Evolutionary conservation across 2,329 filamentous ascomycete genomes (phyloP), one percentile per base, ranked within the genome.

Genomic region (Alternaria atra): DNA sequence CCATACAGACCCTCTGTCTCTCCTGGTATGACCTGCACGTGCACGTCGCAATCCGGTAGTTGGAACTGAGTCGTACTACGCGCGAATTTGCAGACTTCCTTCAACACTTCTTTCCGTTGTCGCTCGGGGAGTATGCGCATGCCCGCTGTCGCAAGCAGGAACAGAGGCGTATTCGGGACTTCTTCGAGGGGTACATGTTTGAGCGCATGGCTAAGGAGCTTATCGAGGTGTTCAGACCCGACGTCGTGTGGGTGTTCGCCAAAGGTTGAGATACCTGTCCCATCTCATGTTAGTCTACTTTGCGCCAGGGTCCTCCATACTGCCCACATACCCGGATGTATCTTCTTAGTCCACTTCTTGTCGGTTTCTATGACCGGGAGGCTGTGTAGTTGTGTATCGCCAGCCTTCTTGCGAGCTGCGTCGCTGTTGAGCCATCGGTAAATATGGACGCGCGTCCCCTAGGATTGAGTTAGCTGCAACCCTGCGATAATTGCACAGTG

Each of bases 1-100:
- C 95, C 95, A 72, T 98, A 99, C 30, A 99, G 80, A 3, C 94
- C 95, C 79, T 99, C 95, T 0, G 95, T 98, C 78, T 97, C 94
- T 43, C 95, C 95, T 0, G 93, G 89, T 64, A 99, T 99, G 32
- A 98, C 93, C 77, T 97, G 94, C 15, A 99, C 90, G 74, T 98
- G 93, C 39, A 92, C 80, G 61, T 86, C 87, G 82, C 95, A 99
- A 76, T 98, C 92, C n/a, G 94, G 93, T 1, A 99, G 84, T 53
- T 90, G 86, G 72, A 99, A 98, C 4, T 88, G 82, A 1, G 94
- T 94, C 58, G 91, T 89, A 50, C 86, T 82, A 56, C 87, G 88
- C 10, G 96, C 87, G 77, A 96, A 98, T 10, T 88, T 85, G 82
- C 95, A 99, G 52, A 97, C 91, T 67, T 91, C 88, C 58, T 86